Percentiles rank a stretch among this genome's conserved stretches.
Conservation (phyloP, 1,284 basidiomycete genomes). For the Abortiporus biennis region DNA sequence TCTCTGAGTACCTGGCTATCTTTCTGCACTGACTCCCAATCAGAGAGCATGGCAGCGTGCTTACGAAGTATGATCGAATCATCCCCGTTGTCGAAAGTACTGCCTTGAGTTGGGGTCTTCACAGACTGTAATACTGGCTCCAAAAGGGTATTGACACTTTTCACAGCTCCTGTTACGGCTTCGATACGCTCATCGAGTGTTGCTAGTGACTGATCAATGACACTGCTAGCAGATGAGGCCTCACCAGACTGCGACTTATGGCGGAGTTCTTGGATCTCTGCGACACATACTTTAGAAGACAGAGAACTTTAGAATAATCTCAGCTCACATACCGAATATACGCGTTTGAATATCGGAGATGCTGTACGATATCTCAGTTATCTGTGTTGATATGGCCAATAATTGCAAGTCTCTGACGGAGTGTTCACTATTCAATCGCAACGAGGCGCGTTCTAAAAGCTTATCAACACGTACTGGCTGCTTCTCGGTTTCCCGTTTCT, state of each 20-base stretch:
- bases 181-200: conserved; percentile 78
- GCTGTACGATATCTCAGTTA: conserved; percentile 76
- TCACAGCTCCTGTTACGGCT: conserved; percentile 62
- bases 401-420: conserved; percentile 62
- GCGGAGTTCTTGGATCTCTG: conserved; percentile 81
- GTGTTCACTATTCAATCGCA: conserved; percentile 9
- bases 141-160: conserved; percentile 56
- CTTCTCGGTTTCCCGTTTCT: conserved; percentile 47
- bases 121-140: conserved; percentile 47
- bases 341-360: conserved; percentile 83
- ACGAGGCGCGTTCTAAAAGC: conserved; percentile 5
- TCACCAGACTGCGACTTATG: conserved; percentile 73
- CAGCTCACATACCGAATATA: conserved; percentile 62
- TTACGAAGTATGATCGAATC: conserved; percentile 58
- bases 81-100: conserved; percentile 27
- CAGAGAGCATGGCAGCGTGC: conserved; percentile 57
- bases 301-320: conserved; percentile 6
- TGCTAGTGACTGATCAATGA: conserved; percentile 78
- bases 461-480: conserved; percentile 36
- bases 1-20: conserved; percentile 81
- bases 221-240: conserved; percentile 47
- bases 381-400: conserved; percentile 73
- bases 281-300: conserved; percentile 7
- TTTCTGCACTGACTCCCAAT: conserved; percentile 78
- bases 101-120: conserved; percentile 38